These are phyloP conservation scores for Nannochloris sp. DNA, from an alignment of 139 green algal genomes.

Conservation along the genomic window DNA sequence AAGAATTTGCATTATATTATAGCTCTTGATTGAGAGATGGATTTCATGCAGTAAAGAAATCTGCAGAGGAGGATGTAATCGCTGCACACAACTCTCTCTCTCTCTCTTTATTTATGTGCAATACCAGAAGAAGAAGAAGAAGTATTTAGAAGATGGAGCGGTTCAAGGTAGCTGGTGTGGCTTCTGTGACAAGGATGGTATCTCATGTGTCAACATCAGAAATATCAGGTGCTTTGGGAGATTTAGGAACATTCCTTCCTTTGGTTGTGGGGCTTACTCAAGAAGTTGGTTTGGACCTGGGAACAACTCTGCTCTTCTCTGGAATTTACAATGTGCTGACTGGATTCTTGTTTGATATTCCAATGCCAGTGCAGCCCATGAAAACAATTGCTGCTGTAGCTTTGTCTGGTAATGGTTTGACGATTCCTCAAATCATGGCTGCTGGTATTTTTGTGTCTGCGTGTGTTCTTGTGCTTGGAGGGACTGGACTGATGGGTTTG, in stretches of 20 bases:
- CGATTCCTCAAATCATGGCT: slow-evolving; percentile 39
- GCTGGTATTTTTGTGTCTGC: slow-evolving; percentile 54
- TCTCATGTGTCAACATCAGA: slow-evolving; percentile 9
- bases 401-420: slow-evolving; percentile 36
- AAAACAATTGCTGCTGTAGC: slow-evolving; percentile 75
- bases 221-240: slow-evolving; percentile 43
- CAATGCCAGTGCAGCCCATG: slow-evolving; percentile 70
- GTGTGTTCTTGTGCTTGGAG: slow-evolving; percentile 45
- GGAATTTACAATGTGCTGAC: slow-evolving; percentile 65
- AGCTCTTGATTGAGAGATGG: too few species aligned
- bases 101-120: too few species aligned
- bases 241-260: slow-evolving; percentile 72
- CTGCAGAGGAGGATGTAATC: too few species aligned
- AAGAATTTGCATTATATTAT: too few species aligned
- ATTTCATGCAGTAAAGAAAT: too few species aligned
- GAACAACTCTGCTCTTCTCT: slow-evolving; percentile 66
- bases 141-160: too few species aligned
- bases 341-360: slow-evolving; percentile 49
- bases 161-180: not conserved
- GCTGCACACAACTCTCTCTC: too few species aligned
- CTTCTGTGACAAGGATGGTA: too few species aligned
- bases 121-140: too few species aligned
- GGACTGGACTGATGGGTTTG: slow-evolving; percentile 38
- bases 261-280: slow-evolving; percentile 48
- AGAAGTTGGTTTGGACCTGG: slow-evolving; percentile 49